Evolutionary conservation across 2,329 filamentous ascomycete genomes (phyloP).

Genomic region (Septoria petroselini): DNA sequence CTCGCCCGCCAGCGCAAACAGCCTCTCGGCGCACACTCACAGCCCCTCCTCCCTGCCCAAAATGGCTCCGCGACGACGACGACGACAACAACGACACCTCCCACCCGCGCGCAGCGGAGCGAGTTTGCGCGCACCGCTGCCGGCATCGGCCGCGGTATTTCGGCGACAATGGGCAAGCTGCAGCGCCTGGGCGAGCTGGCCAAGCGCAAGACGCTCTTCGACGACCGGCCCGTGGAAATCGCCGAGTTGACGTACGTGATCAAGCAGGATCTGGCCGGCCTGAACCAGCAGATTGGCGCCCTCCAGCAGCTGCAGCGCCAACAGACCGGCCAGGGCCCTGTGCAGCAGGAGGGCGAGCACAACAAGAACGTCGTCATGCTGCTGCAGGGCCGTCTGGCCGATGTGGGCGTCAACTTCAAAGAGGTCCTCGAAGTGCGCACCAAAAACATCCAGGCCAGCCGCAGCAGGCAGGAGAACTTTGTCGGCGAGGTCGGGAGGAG

Average conservation of each 20-base stretch:
- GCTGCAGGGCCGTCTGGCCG: constrained; percentile 84
- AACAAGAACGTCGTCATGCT: constrained; percentile 96
- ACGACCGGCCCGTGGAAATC: constrained; percentile 94
- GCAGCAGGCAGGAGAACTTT: constrained; percentile 92
- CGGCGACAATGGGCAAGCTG: constrained; percentile 88
- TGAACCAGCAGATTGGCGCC: constrained; percentile 82
- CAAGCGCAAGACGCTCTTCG: constrained; percentile 94
- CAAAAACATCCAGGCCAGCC: constrained; percentile 94
- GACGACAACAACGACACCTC: too few species aligned
- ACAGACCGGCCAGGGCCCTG: constrained; percentile 57
- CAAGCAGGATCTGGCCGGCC: constrained; percentile 85
- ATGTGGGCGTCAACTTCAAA: constrained; percentile 94
- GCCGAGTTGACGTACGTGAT: constrained; percentile 96
- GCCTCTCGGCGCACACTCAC: constrained; percentile 67
- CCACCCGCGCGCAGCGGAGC: constrained; percentile 56
- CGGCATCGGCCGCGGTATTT: constrained; percentile 88
- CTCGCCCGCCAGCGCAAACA: constrained; percentile 68
- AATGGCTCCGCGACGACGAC: constrained; percentile 50
- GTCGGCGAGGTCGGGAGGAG: constrained; percentile 79
- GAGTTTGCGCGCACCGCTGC: constrained; percentile 92
- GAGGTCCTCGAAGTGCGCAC: constrained; percentile 94
- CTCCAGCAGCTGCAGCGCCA: constrained; percentile 71
- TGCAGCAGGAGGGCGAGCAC: constrained; percentile 85
- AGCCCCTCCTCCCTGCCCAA: constrained; percentile 66
- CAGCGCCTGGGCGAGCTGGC: constrained; percentile 91